These are phyloP conservation scores for Thielaviopsis musarum DNA, from an alignment of 2,329 filamentous ascomycete genomes.

Conservation along the genomic window DNA sequence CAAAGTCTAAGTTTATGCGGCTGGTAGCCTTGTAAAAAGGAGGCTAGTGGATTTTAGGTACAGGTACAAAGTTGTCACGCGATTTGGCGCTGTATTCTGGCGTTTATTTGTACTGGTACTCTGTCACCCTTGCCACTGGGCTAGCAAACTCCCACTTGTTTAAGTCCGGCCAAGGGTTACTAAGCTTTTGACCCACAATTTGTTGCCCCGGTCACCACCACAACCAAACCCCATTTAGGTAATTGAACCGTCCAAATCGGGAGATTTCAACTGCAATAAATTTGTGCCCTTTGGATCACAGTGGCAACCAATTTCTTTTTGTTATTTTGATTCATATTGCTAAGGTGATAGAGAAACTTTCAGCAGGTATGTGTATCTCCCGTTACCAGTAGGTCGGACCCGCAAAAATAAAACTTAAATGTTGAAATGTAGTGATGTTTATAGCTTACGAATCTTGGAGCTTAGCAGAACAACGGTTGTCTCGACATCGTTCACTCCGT, in stretches of 20 bases:
- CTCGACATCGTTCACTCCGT: no score
- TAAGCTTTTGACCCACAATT: neutral
- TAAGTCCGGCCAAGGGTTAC: neutral
- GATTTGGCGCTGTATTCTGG: neutral
- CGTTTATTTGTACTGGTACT: constrained; percentile 7
- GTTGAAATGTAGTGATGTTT: no score
- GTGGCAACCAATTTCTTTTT: no score
- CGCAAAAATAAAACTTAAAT: no score
- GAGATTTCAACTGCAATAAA: neutral
- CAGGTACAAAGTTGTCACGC: constrained; percentile 3
- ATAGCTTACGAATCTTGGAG: no score
- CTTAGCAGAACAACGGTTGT: no score
- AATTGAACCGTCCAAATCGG: neutral
- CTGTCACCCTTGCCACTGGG: neutral
- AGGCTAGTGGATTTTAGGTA: constrained; percentile 1
- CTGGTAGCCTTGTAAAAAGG: constrained; percentile 11
- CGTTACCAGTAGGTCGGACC: no score
- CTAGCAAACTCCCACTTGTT: neutral
- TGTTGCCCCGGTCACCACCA: neutral
- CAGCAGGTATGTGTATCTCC: no score
- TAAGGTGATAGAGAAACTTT: no score
- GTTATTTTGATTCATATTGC: no score
- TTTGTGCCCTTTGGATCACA: neutral
- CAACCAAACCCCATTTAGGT: neutral
- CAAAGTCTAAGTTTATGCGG: neutral